Evolutionary conservation across 164 flowering plant genomes (phyloP), one percentile per base, ranked within the genome.

Genomic region (Euptelea pleiosperma): DNA sequence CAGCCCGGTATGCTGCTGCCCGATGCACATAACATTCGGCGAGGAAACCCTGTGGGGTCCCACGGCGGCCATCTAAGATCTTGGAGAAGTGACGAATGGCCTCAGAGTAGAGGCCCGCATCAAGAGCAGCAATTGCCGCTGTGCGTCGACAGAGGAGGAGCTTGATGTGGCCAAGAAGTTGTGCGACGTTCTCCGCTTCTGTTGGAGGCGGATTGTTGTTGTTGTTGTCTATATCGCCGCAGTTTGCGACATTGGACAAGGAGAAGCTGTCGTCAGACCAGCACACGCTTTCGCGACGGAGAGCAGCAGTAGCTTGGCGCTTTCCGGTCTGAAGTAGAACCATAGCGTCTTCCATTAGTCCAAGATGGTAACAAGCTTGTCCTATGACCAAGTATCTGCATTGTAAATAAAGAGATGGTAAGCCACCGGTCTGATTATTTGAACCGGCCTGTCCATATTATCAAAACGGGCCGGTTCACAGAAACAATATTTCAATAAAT

Each of bases 291-390:
- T 85, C 78, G 6, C 93, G 86, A 33, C 97, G 89, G 50, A 79
- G 77, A 8, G 88, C 91, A 0, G 89, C 97, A 7, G 85, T 57
- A 18, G 89, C 81, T 8, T 87, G 80, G 48, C 99, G 93, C 60
- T 89, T 91, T 2, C 93, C 93, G 48, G 93, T 87, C 58, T 94
- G 99, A 43, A 94, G 91, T 3, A 94, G 85, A 6, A 78, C 86
- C 91, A 94, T 77, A 1, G 99, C 96, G 62, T 94, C 98, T 69
- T 94, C 98, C 92, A 94, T 81, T 56, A 91, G 62, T 22, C 99
- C 99, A 11, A 94, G 67, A 44, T 89, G 96, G 66, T 81, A 80
- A 60, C 96, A 90, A 3, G 97, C 99, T 80, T 93, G 87, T 0
- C 99, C 99, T 3, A 93, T 58, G 4, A 90, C 85, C 72, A 82